These are phyloP conservation scores for Alternaria sp. DNA, from an alignment of 2,329 filamentous ascomycete species.

Conservation along the genomic window DNA sequence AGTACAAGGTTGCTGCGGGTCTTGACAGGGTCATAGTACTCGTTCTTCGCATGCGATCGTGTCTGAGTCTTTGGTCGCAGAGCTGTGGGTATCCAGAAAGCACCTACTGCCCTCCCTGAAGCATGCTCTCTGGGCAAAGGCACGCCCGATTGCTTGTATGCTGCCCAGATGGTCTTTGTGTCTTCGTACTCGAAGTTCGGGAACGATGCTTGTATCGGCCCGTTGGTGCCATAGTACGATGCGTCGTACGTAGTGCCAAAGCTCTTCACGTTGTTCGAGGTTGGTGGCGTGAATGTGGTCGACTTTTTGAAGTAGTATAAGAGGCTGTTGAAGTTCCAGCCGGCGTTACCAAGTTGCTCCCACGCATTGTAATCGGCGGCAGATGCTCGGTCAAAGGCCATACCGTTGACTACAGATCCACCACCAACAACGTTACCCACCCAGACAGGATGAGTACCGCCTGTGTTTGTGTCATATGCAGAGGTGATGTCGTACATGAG, in stretches of 20 bases:
- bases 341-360: constrained; percentile 63
- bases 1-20: constrained; percentile 31
- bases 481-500: constrained; percentile 36
- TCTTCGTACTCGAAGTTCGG: constrained; percentile 35
- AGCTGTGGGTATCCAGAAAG: constrained; percentile 39
- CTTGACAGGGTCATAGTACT: constrained; percentile 33
- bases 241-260: constrained; percentile 37
- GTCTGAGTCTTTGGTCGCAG: constrained; percentile 36
- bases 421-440: constrained; percentile 45
- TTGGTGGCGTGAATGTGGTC: constrained; percentile 31
- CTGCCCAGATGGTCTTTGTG: constrained; percentile 26
- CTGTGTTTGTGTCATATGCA: constrained; percentile 24
- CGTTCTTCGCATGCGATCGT: constrained; percentile 43
- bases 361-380: constrained; percentile 59
- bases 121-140: constrained; percentile 34
- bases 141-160: constrained; percentile 26
- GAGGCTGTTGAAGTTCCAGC: constrained; percentile 47
- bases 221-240: constrained; percentile 31
- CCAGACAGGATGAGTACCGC: constrained; percentile 21
- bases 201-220: constrained; percentile 32
- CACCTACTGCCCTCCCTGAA: constrained; percentile 34
- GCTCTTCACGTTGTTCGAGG: constrained; percentile 10
- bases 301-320: constrained; percentile 42
- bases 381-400: constrained; percentile 48
- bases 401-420: constrained; percentile 48